Base-by-base conservation (phyloP, 106 monocot genomes). In the Cymbidium sinense region DNA sequence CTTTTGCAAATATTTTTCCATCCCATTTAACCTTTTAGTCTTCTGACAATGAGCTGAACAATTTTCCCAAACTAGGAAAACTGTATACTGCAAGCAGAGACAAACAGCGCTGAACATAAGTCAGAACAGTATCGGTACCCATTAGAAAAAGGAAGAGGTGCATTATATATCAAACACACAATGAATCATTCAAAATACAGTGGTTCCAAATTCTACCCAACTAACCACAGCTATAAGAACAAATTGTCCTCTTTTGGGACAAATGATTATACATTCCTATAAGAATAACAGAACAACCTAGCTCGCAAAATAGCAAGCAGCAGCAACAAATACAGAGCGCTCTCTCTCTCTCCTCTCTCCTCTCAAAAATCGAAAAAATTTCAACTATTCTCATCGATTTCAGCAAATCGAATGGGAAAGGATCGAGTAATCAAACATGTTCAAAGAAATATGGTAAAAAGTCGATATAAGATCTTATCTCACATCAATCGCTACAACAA, bases 1-100 rank as follows among this genome's bases (percentile, higher is more conserved):
- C 99, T 87, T 34, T 51, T 86, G 87, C 84, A 90, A 70, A 89
- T 87, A 79, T 85, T 95, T 85, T 90, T 89, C 99, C 85, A 95
- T 84, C 92, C 99, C 99, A 99, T 99, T 43, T 77, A 75, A 30
- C 50, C 6, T 74, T n/a, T n/a, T 74, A 15, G 2, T 20, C 71
- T 71, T 71, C 36, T 71, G n/a, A 69, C 7, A 43, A 73, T 10
- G 12, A 73, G 23, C 39, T 43, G 73, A 43, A 44, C 7, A 35
- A 67, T 31, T 31, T 30, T 70, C 36, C 70, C 13, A 15, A 34
- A 73, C 43, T 4, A 19, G 28, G 35, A 19, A 47, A 65, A 47
- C 30, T 9, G 34, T 55, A 19, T 15, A 64, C 37, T 64, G 61
- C 21, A 36, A 15, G 23, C 25, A 77, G 36, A 41, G n/a, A 30